These are phyloP conservation scores for Mycosphaerella arachidis DNA, from an alignment of 2,329 filamentous ascomycete genomes.

Conservation along the genomic window DNA sequence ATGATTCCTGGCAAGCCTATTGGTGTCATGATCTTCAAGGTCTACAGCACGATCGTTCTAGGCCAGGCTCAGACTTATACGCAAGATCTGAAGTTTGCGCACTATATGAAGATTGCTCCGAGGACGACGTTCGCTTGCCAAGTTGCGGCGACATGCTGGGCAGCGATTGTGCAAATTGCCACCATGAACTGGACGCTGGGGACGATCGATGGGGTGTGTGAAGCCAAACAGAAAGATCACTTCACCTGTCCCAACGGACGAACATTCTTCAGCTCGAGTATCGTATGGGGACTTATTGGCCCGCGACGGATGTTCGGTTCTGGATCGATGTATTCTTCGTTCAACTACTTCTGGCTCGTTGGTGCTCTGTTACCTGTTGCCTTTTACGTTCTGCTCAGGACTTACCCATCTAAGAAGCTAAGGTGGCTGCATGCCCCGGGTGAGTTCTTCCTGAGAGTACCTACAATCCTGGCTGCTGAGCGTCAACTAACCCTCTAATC, in stretches of 20 bases:
- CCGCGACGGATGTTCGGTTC: conserved; percentile 77
- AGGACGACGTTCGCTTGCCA: conserved; percentile 75
- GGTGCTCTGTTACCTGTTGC: conserved; percentile 70
- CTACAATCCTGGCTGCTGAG: background rate
- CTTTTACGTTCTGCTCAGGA: conserved; percentile 60
- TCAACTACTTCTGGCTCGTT: conserved; percentile 77
- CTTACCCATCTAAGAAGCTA: conserved; percentile 15
- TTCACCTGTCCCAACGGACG: conserved; percentile 84
- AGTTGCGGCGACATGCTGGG: conserved; percentile 69
- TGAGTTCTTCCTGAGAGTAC: background rate
- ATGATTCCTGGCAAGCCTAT: conserved; percentile 81
- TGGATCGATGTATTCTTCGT: conserved; percentile 65
- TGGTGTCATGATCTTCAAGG: conserved; percentile 90
- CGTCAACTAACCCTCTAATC: background rate
- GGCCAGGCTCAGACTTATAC: conserved; percentile 81
- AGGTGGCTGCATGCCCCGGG: conserved; percentile 10
- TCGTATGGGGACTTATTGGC: conserved; percentile 82
- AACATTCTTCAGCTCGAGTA: conserved; percentile 85
- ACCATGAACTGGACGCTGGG: conserved; percentile 88
- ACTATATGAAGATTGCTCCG: conserved; percentile 79
- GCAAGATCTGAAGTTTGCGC: conserved; percentile 78
- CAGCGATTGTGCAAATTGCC: conserved; percentile 73
- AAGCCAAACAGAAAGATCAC: conserved; percentile 72
- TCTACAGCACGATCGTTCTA: conserved; percentile 64
- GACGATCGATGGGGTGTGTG: conserved; percentile 73